Evolutionary conservation across 148 eudicot genomes (phyloP), one percentile per base, ranked within the genome.

Genomic region (Beta vulgaris): DNA sequence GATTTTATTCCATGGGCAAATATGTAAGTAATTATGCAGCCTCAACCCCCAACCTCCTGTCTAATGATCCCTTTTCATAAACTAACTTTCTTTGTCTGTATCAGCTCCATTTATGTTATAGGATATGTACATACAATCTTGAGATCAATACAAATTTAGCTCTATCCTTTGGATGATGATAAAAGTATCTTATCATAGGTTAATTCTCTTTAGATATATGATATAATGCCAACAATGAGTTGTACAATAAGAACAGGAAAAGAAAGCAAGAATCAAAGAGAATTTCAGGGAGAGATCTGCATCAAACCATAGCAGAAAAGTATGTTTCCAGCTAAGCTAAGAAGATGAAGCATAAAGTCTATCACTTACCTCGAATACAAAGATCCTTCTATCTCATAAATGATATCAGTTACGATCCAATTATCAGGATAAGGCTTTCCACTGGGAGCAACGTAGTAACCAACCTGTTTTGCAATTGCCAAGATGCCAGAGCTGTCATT

Each of bases 341-440:
- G 23, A 79, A 55, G 34, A 73, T 4, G 42, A 79, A 63, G 57
- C 60, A 49, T 34, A 73, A 37, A 62, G 46, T 23, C 65, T 66
- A 69, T 72, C 31, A 67, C 82, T 71, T 81, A 92, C 98, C 98
- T 90, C 75, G 98, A 87, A 70, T 90, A 85, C 60, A 94, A 74
- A 61, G 93, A 90, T 77, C 98, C 98, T 86, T 94, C 97, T 80
- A 85, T 61, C 88, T 94, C 98, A 85, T 91, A 94, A 69, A 92
- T 84, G 73, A 90, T 79, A 86, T 94, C 98, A 79, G 98, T 94
- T 79, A 90, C 83, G 70, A 94, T 94, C 98, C 98, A 94, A 84
- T 94, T 94, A 79, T 92, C 98, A 73, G 98, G 98, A 73, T 95
- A 95, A 76, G 98, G 93, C 90, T 95, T 95, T 81, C 97, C 98